phyloP scores from a whole-genome alignment of 2,329 filamentous ascomycete genomes.

The Rhynchosporium agropyri region DNA sequence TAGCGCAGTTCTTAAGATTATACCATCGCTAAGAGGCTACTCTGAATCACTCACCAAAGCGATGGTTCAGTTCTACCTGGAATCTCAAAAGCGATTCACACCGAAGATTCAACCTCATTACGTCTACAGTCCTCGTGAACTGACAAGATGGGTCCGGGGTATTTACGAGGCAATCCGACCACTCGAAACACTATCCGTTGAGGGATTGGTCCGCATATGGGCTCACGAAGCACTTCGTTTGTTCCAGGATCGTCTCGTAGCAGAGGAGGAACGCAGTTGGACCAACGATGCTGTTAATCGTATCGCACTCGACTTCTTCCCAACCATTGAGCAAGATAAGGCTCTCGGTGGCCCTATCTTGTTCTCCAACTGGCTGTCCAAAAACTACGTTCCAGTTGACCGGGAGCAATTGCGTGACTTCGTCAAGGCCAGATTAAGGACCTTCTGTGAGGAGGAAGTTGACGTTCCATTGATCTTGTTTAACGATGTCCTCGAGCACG shows the following conservation, averaged over 20 bases:
- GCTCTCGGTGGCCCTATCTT: slow-evolving; percentile 91
- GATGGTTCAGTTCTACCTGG: slow-evolving; percentile 96
- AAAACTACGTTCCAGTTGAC: slow-evolving; percentile 96
- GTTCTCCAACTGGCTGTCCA: slow-evolving; percentile 99
- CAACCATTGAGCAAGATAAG: slow-evolving; percentile 87
- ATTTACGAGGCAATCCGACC: slow-evolving; percentile 96
- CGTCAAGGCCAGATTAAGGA: slow-evolving; percentile 94
- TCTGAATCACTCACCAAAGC: slow-evolving; percentile 91
- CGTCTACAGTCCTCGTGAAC: slow-evolving; percentile 97
- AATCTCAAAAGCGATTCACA: slow-evolving; percentile 93
- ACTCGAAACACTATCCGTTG: slow-evolving; percentile 81
- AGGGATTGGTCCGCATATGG: slow-evolving; percentile 96
- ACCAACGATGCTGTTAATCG: slow-evolving; percentile 85
- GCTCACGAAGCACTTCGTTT: slow-evolving; percentile 94
- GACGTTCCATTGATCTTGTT: slow-evolving; percentile 99
- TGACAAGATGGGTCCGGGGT: slow-evolving; percentile 96
- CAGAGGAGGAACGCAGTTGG: slow-evolving; percentile 92
- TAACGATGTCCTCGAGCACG: slow-evolving; percentile 98
- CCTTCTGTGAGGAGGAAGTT: slow-evolving; percentile 99
- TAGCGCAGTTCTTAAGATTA: slow-evolving; percentile 91
- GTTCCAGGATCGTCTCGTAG: slow-evolving; percentile 96
- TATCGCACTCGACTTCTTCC: slow-evolving; percentile 90
- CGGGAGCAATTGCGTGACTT: slow-evolving; percentile 95
- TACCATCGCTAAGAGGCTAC: slow-evolving; percentile 92
- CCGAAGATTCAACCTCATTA: slow-evolving; percentile 98